Percentiles rank a stretch among this genome's conserved stretches.
These are phyloP conservation scores for Gnomoniopsis sp. DNA, from an alignment of 2,329 filamentous ascomycete genomes.

Conservation along the genomic window DNA sequence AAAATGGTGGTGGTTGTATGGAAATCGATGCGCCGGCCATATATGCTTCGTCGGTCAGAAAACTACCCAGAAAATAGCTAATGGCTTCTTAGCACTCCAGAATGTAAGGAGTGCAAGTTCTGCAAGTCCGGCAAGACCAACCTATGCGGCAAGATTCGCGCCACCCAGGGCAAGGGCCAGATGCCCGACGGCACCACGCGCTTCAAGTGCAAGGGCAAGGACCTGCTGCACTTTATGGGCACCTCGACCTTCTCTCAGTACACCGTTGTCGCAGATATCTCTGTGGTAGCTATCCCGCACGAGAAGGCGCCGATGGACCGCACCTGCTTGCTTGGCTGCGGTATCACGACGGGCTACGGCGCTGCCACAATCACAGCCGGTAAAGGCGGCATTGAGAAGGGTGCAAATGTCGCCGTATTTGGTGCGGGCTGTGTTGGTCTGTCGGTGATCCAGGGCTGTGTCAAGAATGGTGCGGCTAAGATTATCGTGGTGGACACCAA, in stretches of 20 bases:
- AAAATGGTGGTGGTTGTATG: not conserved
- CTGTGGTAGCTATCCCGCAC: constrained; percentile 82
- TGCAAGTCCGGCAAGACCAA: constrained; percentile 99
- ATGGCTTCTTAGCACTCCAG: constrained; percentile 68
- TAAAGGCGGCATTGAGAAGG: constrained; percentile 65
- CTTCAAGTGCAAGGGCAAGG: constrained; percentile 92
- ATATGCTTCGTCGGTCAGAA: not conserved
- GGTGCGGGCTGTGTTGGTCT: constrained; percentile 95
- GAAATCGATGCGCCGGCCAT: not conserved
- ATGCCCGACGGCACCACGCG: constrained; percentile 97
- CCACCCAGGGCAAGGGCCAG: constrained; percentile 90
- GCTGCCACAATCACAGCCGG: constrained; percentile 91
- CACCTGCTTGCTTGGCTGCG: constrained; percentile 92
- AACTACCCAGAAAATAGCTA: not conserved
- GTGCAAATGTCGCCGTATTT: constrained; percentile 86
- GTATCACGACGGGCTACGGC: constrained; percentile 97
- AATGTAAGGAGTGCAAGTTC: constrained; percentile 98
- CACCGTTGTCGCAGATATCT: constrained; percentile 98
- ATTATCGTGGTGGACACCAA: constrained; percentile 79
- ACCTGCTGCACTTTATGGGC: constrained; percentile 98
- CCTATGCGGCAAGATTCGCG: constrained; percentile 97
- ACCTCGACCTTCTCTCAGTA: constrained; percentile 99
- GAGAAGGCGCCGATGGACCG: constrained; percentile 91
- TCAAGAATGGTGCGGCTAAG: constrained; percentile 74
- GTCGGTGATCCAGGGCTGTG: constrained; percentile 90